Evolutionary conservation across 306 rosid species (phyloP), one percentile per base, ranked within the genome.

Genomic region (Begonia fuchsioides): DNA sequence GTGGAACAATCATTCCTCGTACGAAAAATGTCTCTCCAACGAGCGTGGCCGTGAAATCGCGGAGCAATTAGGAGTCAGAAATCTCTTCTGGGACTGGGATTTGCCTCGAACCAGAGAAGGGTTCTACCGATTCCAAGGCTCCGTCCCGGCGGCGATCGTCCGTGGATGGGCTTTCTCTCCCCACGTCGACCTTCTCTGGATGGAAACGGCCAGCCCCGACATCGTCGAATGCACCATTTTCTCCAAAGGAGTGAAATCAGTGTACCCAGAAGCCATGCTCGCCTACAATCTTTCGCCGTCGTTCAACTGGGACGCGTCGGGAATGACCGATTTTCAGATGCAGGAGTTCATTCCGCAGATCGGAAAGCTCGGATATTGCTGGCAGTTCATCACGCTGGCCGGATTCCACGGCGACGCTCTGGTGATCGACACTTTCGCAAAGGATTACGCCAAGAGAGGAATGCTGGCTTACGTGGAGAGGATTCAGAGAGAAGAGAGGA

Each of bases 231-330:
- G 98, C 69, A 77, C 79, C 1, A 43, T 69, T 11, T 92, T 92
- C 51, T 59, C 98, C 1, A 65, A 82, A 52, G 98, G 94, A n/a
- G 74, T 85, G 35, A 76, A 61, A 60, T 68, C 76, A 7, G 43
- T 48, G 59, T 50, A 47, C 17, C 94, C 96, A 3, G 72, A 92
- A 15, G 69, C 61, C 13, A 73, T 92, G 96, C 32, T 85, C 51
- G 96, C 87, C 0, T 92, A 92, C 18, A 92, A 92, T 45, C 87
- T 92, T 12, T 85, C 96, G 1, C 98, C 98, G 15, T 92, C 98
- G 14, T 92, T 92, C 74, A 92, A 92, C 2, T 92, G 98, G 98
- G 98, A 92, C 61, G 96, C 98, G 15, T 85, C 95, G 10, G 98
- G 94, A 5, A 92, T 92, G 98, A 85, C 0, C 13, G 83, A 85